Evolutionary conservation across 805 yeast species (phyloP), one percentile per base, ranked within the genome.

Genomic region (Suhomyces canberraensis): DNA sequence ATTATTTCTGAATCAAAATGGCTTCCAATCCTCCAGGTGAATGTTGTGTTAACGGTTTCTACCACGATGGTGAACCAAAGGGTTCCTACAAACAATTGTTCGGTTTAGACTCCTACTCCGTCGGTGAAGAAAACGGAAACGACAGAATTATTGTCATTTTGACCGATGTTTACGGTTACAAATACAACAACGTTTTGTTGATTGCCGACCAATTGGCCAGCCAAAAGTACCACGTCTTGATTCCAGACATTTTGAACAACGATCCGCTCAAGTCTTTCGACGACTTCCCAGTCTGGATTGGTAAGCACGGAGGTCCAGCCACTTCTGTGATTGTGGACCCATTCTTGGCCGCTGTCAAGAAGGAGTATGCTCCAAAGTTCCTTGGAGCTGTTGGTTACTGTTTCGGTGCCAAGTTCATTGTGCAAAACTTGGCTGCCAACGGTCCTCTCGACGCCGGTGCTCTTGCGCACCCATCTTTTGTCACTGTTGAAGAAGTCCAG

Each of bases 391-490:
- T 56, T 45, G 61, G 59, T 4, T 46, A 42, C 47, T 56, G 61
- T 36, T 56, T 42, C 40, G 59, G 59, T 25, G 51, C 54, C 31
- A 42, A 43, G 32, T 44, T 22, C 25, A 52, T 65, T 50, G 42
- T 71, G 13, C 46, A 42, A 21, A 50, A 67, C 8, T 40, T 63
- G 32, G 48, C 56, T 4, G 49, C 52, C 19, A 46, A 38, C 19
- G 73, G 74, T 16, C 31, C 50, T 6, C 71, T 75, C 24, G 75
- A 75, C 42, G 84, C 71, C 13, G 87, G 76, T 50, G 95, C 91
- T 11, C 60, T 77, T 44, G 93, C 93, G 7, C 97, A 90, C 61
- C 96, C 97, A 4, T 82, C 95, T 2, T 73, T 82, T 42, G 80
- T 85, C n/a, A 42, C 70, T 9, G 70, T 72, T 22, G 89, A 78